Evolutionary conservation across 2,329 filamentous ascomycete genomes (phyloP), one percentile per base, ranked within the genome.

Genomic region (Bretziella fagacearum): DNA sequence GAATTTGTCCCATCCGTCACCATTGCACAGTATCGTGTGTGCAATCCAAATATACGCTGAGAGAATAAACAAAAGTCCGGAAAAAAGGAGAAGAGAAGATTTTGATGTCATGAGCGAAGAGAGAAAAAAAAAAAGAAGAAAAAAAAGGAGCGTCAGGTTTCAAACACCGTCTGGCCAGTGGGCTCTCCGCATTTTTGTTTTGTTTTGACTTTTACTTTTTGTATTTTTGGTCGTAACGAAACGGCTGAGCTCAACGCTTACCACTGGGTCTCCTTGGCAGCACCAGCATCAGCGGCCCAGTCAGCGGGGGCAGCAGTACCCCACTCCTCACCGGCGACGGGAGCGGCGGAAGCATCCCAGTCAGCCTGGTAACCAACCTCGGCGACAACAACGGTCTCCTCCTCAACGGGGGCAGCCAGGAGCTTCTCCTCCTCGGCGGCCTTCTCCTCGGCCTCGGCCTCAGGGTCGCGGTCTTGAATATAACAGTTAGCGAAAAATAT

Each of bases 381-480:
- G 58, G 91, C 77, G 57, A 83, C 78, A 58, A 69, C 35, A 43
- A 49, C 79, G 53, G 82, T 62, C 58, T 80, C 85, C 61, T 83
- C 82, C 71, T 95, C 89, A 57, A 94, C 87, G 58, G 74, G 81
- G 61, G 77, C 81, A 55, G 84, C 73, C 27, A 49, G 11, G 54
- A 80, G 71, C 35, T 39, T 43, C 81, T 96, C 94, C 75, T 96
- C 89, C 66, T 89, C 83, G 64, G 84, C 83, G 56, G 80, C 73
- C 66, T 95, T 93, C 74, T 98, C 94, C 79, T 94, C 89, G 67
- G 94, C 91, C 79, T 98, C 91, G 58, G 87, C 86, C 73, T 98
- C 91, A 60, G 93, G 91, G 71, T 98, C 93, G 67, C 93, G 91
- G 84, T 98, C 73, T 77, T 25, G 23, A 20, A 29, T 52, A 11